phyloP scores from a whole-genome alignment of 2,329 filamentous ascomycete species.

The Cryphonectria nitschkei region DNA sequence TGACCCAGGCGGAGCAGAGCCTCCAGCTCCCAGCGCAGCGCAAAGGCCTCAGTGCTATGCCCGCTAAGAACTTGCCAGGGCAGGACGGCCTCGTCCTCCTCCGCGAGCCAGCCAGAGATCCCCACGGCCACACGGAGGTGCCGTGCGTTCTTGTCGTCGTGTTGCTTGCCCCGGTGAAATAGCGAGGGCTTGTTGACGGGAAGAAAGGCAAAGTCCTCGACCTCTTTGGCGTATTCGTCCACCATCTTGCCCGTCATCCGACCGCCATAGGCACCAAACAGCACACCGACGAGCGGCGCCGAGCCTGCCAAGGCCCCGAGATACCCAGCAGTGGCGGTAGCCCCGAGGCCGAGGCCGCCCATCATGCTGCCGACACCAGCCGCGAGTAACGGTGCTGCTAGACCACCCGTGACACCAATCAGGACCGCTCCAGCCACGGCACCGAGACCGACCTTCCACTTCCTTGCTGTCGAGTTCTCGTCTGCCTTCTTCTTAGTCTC shows the following conservation, averaged over 20 bases:
- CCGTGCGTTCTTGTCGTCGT: slow-evolving; percentile 40
- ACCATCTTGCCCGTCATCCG: slow-evolving; percentile 80
- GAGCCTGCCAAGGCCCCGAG: slow-evolving; percentile 86
- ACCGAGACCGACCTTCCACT: slow-evolving; percentile 90
- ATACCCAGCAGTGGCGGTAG: slow-evolving; percentile 75
- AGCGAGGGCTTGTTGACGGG: slow-evolving; percentile 62
- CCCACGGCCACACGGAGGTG: slow-evolving; percentile 82
- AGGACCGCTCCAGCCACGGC: slow-evolving; percentile 86
- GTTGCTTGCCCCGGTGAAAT: slow-evolving; percentile 34
- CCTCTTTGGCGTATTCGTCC: slow-evolving; percentile 83
- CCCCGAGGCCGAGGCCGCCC: slow-evolving; percentile 79
- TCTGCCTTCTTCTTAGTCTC: slow-evolving; percentile 76
- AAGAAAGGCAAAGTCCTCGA: slow-evolving; percentile 81
- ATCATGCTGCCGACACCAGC: slow-evolving; percentile 84
- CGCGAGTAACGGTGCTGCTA: slow-evolving; percentile 85
- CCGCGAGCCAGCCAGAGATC: slow-evolving; percentile 82
- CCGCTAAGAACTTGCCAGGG: slow-evolving; percentile 78
- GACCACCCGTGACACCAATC: slow-evolving; percentile 87
- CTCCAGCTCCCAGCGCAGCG: slow-evolving; percentile 80
- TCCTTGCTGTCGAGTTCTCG: slow-evolving; percentile 69
- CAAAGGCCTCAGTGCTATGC: slow-evolving; percentile 75
- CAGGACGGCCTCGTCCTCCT: slow-evolving; percentile 72
- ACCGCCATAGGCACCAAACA: slow-evolving; percentile 89
- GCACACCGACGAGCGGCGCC: slow-evolving; percentile 78
- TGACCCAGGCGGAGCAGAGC: slow-evolving; percentile 77